Evolutionary conservation across 2,329 filamentous ascomycete species (phyloP).

Genomic region (Aureobasidium uvarum): DNA sequence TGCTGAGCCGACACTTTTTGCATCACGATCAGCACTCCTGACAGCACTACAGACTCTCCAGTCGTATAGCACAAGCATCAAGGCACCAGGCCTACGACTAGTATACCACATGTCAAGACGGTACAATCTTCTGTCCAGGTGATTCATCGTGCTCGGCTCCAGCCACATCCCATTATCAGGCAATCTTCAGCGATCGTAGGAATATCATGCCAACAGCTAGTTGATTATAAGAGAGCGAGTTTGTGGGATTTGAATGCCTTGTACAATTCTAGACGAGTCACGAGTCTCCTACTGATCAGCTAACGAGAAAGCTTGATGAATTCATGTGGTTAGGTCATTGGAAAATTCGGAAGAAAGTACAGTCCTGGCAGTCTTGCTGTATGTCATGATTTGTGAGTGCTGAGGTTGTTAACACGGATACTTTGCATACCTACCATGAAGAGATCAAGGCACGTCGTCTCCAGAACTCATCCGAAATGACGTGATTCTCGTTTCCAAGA

Average conservation of each 20-base stretch:
- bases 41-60: not conserved
- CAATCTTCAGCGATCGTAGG: too few relatives aligned
- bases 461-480: conserved; percentile 1
- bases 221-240: too few relatives aligned
- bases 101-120: not conserved
- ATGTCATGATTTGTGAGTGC: not conserved
- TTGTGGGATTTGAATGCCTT: too few relatives aligned
- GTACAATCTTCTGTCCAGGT: not conserved
- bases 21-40: not conserved
- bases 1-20: not conserved
- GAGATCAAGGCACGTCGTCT: not conserved
- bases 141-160: too few relatives aligned
- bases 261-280: too few relatives aligned
- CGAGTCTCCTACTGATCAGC: too few relatives aligned
- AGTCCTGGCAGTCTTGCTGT: not conserved
- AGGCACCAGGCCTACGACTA: not conserved
- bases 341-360: not conserved
- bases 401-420: not conserved
- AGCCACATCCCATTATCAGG: too few relatives aligned
- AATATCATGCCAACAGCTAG: too few relatives aligned
- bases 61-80: not conserved
- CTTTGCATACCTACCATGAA: not conserved
- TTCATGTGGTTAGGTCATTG: too few relatives aligned
- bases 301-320: too few relatives aligned
- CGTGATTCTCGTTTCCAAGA: not conserved